A percentile compares a stretch with the other conserved stretches of the same genome.
phyloP scores from a whole-genome alignment of 2,329 filamentous ascomycete genomes.

The Nemania sp. region DNA sequence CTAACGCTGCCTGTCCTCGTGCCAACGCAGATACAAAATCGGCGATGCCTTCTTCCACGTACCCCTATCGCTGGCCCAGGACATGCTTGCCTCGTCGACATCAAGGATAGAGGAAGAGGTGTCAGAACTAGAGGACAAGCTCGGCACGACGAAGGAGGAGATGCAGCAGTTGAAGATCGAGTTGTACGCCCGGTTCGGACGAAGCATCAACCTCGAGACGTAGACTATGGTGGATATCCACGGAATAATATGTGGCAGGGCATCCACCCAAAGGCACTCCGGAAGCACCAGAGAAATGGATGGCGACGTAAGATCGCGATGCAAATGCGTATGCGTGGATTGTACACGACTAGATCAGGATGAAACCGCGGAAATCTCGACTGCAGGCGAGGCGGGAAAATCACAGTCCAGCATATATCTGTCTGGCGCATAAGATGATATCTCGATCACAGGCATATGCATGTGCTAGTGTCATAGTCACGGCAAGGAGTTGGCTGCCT shows the following conservation, averaged over 20 bases:
- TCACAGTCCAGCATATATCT: too few species aligned
- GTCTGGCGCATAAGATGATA: background rate
- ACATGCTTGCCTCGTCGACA: conserved; percentile 75
- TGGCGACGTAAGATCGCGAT: background rate
- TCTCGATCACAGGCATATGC: background rate
- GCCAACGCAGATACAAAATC: conserved; percentile 78
- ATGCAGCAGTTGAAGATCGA: conserved; percentile 90
- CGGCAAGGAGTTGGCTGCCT: too few species aligned
- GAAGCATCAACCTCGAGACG: conserved; percentile 95
- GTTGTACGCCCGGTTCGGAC: conserved; percentile 91
- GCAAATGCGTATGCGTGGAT: background rate
- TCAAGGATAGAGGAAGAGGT: conserved; percentile 79
- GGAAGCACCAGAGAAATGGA: background rate
- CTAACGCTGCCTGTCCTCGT: conserved; percentile 6
- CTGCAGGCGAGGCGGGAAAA: too few species aligned
- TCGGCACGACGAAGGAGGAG: conserved; percentile 77
- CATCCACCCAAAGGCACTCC: background rate
- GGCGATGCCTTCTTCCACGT: conserved; percentile 94
- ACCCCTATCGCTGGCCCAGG: conserved; percentile 81
- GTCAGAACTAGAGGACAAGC: conserved; percentile 73
- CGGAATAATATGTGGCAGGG: background rate
- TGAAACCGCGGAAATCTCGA: too few species aligned
- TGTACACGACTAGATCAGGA: background rate
- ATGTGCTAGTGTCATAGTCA: too few species aligned
- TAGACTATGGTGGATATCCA: conserved; percentile 47